phyloP scores from a whole-genome alignment of 305 asterid species.

The Solanum hybrid region DNA sequence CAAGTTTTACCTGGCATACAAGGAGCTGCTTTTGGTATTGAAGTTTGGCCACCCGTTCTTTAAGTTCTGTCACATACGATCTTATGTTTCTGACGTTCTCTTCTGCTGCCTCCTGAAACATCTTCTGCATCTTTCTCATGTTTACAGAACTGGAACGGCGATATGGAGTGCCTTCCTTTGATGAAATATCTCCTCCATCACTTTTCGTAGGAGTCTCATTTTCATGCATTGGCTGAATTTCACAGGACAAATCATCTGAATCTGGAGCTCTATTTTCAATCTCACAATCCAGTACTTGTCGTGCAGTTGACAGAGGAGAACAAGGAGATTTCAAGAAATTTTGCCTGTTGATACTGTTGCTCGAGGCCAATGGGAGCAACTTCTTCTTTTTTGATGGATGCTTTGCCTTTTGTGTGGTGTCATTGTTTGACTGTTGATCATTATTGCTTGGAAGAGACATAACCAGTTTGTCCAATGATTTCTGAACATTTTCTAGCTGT shows the following conservation, averaged over 20 bases:
- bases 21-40: constrained; percentile 98
- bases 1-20: constrained; percentile 70
- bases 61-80: constrained; percentile 90
- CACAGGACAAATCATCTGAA: constrained; percentile 44
- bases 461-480: constrained; percentile 77
- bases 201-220: constrained; percentile 83
- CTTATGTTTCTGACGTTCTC: constrained; percentile 95
- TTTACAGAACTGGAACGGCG: constrained; percentile 91
- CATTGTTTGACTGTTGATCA: constrained; percentile 35
- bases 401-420: constrained; percentile 43
- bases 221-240: constrained; percentile 52
- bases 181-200: constrained; percentile 65
- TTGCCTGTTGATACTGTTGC: constrained; percentile 56
- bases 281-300: constrained; percentile 51
- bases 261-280: constrained; percentile 71
- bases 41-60: constrained; percentile 96
- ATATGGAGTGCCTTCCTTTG: constrained; percentile 85
- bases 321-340: constrained; percentile 77
- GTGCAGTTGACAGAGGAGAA: constrained; percentile 66
- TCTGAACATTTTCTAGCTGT: constrained; percentile 91
- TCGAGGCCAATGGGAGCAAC: constrained; percentile 67
- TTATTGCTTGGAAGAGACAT: constrained; percentile 72
- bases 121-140: constrained; percentile 93
- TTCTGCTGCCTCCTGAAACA: constrained; percentile 98
- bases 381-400: constrained; percentile 62